Percentiles rank a stretch among this genome's conserved stretches.
phyloP scores from a whole-genome alignment of 2,329 filamentous ascomycete genomes.

The Neoarthrinium moseri region DNA sequence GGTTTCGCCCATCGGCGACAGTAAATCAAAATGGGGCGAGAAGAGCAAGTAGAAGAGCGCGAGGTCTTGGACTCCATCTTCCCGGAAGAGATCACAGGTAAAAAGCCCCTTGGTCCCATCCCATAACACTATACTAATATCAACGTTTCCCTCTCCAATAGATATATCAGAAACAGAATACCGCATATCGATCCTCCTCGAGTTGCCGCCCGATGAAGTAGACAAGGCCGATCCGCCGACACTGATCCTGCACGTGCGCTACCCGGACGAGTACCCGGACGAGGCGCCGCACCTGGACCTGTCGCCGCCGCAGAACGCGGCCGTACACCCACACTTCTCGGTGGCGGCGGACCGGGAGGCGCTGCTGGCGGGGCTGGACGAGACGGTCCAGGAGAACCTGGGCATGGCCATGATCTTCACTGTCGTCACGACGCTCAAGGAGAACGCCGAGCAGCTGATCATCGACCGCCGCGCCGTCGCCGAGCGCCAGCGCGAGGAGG shows the following conservation, averaged over 20 bases:
- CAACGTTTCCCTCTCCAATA: slow-evolving; percentile 35
- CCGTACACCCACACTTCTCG: slow-evolving; percentile 71
- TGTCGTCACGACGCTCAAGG: slow-evolving; percentile 82
- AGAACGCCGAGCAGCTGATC: slow-evolving; percentile 84
- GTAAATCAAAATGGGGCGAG: slow-evolving; percentile 57
- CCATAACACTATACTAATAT: background rate
- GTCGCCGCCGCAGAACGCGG: slow-evolving; percentile 66
- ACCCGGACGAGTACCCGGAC: slow-evolving; percentile 90
- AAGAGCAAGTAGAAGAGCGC: slow-evolving; percentile 93
- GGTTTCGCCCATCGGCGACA: background rate
- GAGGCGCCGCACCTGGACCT: slow-evolving; percentile 81
- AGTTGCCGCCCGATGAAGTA: slow-evolving; percentile 59
- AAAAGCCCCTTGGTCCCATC: too few species aligned
- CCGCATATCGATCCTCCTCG: slow-evolving; percentile 81
- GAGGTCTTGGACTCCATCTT: slow-evolving; percentile 99
- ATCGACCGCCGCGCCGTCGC: slow-evolving; percentile 67
- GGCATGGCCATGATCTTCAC: slow-evolving; percentile 99
- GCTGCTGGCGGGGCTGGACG: slow-evolving; percentile 69
- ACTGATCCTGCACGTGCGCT: slow-evolving; percentile 81
- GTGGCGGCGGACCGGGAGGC: slow-evolving; percentile 75
- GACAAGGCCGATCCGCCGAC: slow-evolving; percentile 66
- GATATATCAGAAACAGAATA: slow-evolving; percentile 90
- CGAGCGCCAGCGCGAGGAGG: slow-evolving; percentile 57
- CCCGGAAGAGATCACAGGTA: slow-evolving; percentile 93
- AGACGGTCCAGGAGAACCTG: slow-evolving; percentile 85